Base-by-base conservation (phyloP, 768 basidiomycete species). In the Cystofilobasidium bisporidii region DNA sequence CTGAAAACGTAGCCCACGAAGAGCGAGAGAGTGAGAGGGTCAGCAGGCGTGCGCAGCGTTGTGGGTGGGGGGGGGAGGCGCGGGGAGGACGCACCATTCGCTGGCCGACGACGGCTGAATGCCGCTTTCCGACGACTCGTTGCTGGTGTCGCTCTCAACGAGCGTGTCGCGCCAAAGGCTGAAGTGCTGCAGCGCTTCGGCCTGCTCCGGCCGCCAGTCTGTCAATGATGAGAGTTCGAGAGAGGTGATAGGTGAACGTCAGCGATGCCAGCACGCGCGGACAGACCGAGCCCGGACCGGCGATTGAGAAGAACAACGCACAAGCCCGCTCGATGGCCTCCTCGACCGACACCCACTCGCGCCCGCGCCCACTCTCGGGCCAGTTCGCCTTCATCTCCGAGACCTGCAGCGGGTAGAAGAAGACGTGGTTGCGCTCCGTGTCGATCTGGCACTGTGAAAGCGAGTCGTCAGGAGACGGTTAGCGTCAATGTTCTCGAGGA, bases 141-240 rank as follows among this genome's bases (percentile, higher is more conserved):
- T 56, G 53, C 53, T 56, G 12, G 53, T 32, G 53, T 56, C 53
- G 53, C 53, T 61, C 41, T 61, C 60, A 24, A 41, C 60, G 14
- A 61, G 60, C 60, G 40, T 41, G 28, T 61, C 60, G 20, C 60
- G 60, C 60, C 60, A 61, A 4, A 11, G 30, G 22, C 17, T n/a
- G 40, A 61, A 61, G 15, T 4, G 9, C n/a, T 26, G 24, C n/a
- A 61, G 45, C 26, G 60, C 60, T 30, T 61, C 60, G 24, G 60
- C 60, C 40, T 61, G 60, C 20, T 61, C 60, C 22, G 60, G 60
- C 15, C 60, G 40, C 60, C 60, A 61, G 60, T 61, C 60, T 61
- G 11, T 12, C 22, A 60, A 40, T 40, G n/a, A 17, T 5, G 26
- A 45, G 40, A n/a, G n/a, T n/a, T n/a, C n/a, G n/a, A n/a, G n/a